These are phyloP conservation scores for Hortiboletus campestris DNA, from an alignment of 768 basidiomycete genomes.

Conservation along the genomic window DNA sequence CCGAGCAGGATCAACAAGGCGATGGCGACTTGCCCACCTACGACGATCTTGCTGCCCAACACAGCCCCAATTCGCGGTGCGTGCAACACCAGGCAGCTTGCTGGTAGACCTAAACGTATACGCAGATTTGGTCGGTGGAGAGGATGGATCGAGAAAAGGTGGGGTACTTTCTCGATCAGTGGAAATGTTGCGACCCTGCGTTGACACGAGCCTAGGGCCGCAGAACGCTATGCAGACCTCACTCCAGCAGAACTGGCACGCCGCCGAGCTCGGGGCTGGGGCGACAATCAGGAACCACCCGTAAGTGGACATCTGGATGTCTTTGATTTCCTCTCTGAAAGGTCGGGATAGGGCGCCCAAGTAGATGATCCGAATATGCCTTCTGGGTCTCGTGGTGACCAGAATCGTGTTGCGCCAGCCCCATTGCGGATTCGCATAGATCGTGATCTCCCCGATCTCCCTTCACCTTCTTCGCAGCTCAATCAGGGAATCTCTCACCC, in stretches of 20 bases:
- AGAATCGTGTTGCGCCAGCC: slow-evolving; percentile 8
- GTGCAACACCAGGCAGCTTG: slow-evolving; percentile 16
- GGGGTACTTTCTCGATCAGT: slow-evolving; percentile 6
- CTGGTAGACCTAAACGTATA: not conserved
- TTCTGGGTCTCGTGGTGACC: slow-evolving; percentile 5
- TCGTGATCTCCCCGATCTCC: slow-evolving; percentile 30
- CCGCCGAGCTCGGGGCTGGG: slow-evolving; percentile 72
- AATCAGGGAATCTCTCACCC: not conserved
- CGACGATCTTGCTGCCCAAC: slow-evolving; percentile 71
- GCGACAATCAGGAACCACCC: slow-evolving; percentile 35
- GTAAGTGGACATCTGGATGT: slow-evolving; percentile 12
- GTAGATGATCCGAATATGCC: slow-evolving; percentile 4
- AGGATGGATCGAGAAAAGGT: slow-evolving; percentile 90
- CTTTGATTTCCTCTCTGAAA: slow-evolving; percentile 4
- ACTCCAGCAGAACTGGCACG: slow-evolving; percentile 56
- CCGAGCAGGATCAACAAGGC: slow-evolving; percentile 42
- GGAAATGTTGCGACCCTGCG: not conserved
- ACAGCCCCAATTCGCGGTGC: slow-evolving; percentile 81
- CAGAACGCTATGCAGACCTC: slow-evolving; percentile 73
- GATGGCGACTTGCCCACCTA: slow-evolving; percentile 72
- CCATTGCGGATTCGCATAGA: slow-evolving; percentile 47
- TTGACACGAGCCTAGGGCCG: slow-evolving; percentile 51
- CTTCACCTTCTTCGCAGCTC: slow-evolving; percentile 13
- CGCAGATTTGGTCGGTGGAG: slow-evolving; percentile 81
- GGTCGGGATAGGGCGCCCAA: slow-evolving; percentile 13